phyloP scores from a whole-genome alignment of 768 basidiomycete species.

The Amanita thiersii region DNA sequence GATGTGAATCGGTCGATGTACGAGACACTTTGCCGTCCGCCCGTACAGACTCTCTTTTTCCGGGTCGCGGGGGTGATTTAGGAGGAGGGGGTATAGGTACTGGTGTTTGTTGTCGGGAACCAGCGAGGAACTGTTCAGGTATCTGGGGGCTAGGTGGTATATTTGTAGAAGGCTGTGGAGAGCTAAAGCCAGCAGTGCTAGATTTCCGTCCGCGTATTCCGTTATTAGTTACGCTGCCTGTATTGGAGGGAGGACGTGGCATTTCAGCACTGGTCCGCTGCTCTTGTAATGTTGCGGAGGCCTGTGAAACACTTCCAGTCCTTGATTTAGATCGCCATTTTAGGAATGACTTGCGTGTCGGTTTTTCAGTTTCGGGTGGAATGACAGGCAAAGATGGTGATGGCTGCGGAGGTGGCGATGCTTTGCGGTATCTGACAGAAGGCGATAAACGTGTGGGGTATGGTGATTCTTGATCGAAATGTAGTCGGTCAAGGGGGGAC shows the following conservation, averaged over 20 bases:
- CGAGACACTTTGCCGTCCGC: background rate
- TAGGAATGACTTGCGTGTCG: conserved; percentile 61
- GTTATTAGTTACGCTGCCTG: conserved; percentile 13
- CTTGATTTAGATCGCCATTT: conserved; percentile 50
- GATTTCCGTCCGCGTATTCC: conserved; percentile 9
- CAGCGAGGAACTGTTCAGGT: conserved; percentile 37
- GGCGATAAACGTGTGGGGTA: conserved; percentile 38
- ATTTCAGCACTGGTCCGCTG: background rate
- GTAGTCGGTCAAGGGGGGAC: conserved; percentile 34
- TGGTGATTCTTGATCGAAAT: conserved; percentile 69
- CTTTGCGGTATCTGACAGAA: conserved; percentile 20
- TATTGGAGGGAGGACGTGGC: conserved; percentile 14
- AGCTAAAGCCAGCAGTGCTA: background rate
- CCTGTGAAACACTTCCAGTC: conserved; percentile 13
- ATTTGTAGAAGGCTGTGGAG: conserved; percentile 23
- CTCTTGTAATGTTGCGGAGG: conserved; percentile 1
- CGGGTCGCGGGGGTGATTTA: conserved; percentile 9
- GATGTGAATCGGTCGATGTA: conserved; percentile 1
- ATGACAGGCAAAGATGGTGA: conserved; percentile 14
- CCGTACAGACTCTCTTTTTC: conserved; percentile 19
- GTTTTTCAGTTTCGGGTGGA: conserved; percentile 36
- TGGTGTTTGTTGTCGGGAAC: conserved; percentile 1
- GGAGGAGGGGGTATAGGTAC: background rate
- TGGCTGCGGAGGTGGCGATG: conserved; percentile 19
- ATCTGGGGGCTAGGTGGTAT: conserved; percentile 61